Conservation (phyloP, 768 basidiomycete species). For the Lactifluus piperatus region DNA sequence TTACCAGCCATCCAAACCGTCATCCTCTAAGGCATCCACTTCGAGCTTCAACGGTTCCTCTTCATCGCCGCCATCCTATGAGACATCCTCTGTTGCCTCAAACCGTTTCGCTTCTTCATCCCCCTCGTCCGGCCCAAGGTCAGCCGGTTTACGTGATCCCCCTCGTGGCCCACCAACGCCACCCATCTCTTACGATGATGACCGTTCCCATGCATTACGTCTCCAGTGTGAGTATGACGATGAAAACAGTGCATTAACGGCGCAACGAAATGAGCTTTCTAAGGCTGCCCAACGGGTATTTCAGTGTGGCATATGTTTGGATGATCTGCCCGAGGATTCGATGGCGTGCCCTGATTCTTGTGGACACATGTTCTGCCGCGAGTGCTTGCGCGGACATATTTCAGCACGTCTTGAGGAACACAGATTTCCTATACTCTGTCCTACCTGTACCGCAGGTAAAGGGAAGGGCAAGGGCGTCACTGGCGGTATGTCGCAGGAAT, state of each 20-base stretch:
- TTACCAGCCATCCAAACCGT: neutral
- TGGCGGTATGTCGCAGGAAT: slow-evolving; percentile 25
- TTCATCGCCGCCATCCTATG: neutral
- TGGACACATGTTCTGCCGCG: slow-evolving; percentile 44
- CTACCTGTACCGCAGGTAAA: slow-evolving; percentile 37
- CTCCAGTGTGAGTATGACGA: slow-evolving; percentile 33
- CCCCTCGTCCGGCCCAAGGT: neutral
- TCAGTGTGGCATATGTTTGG: slow-evolving; percentile 49
- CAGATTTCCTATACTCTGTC: slow-evolving; percentile 54
- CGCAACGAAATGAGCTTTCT: slow-evolving; percentile 28
- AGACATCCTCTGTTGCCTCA: neutral
- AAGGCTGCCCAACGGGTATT: slow-evolving; percentile 30
- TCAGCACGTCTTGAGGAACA: slow-evolving; percentile 40
- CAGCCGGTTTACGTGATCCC: neutral
- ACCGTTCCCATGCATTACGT: slow-evolving; percentile 23
- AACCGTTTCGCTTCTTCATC: neutral
- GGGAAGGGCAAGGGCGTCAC: slow-evolving; percentile 20
- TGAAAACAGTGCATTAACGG: slow-evolving; percentile 33
- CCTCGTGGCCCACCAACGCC: neutral
- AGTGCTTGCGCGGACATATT: slow-evolving; percentile 39
- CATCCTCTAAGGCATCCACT: neutral
- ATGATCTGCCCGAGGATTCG: slow-evolving; percentile 36
- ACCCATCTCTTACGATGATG: slow-evolving; percentile 18
- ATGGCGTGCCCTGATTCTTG: slow-evolving; percentile 41
- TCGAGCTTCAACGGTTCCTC: neutral